Evolutionary conservation across 768 basidiomycete species (phyloP).

Genomic region (Trametes coccinea): DNA sequence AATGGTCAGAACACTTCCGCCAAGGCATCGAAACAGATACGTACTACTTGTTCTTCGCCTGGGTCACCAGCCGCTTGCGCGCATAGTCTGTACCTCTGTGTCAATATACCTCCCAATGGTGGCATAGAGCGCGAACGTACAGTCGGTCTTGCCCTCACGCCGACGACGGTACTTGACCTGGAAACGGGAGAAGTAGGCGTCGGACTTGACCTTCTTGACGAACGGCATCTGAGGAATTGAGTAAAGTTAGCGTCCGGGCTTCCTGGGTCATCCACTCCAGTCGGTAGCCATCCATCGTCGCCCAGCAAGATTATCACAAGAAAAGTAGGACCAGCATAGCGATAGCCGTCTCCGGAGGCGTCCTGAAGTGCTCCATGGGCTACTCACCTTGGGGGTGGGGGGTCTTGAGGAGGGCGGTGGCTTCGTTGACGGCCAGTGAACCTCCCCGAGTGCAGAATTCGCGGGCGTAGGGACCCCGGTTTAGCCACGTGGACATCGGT

Average conservation of each 20-base stretch:
- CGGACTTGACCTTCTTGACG: constrained; percentile 95
- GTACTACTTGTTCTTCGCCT: constrained; percentile 99
- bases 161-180: constrained; percentile 98
- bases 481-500: neutral
- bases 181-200: constrained; percentile 97
- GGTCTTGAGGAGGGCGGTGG: constrained; percentile 35
- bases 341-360: neutral
- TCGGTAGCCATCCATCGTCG: constrained; percentile 35
- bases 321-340: neutral
- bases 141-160: constrained; percentile 99
- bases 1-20: neutral
- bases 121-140: constrained; percentile 38
- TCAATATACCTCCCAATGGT: neutral
- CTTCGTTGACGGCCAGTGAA: constrained; percentile 28
- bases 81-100: constrained; percentile 73
- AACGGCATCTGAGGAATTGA: constrained; percentile 75
- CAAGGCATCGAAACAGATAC: constrained; percentile 27
- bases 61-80: constrained; percentile 92
- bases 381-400: constrained; percentile 38
- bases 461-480: constrained; percentile 11
- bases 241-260: constrained; percentile 15
- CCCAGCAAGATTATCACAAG: neutral
- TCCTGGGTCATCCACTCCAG: constrained; percentile 31
- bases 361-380: neutral
- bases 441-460: neutral